Evolutionary conservation across 2,329 filamentous ascomycete species (phyloP), one percentile per base, ranked within the genome.

Genomic region (Colletotrichum echinochloae): DNA sequence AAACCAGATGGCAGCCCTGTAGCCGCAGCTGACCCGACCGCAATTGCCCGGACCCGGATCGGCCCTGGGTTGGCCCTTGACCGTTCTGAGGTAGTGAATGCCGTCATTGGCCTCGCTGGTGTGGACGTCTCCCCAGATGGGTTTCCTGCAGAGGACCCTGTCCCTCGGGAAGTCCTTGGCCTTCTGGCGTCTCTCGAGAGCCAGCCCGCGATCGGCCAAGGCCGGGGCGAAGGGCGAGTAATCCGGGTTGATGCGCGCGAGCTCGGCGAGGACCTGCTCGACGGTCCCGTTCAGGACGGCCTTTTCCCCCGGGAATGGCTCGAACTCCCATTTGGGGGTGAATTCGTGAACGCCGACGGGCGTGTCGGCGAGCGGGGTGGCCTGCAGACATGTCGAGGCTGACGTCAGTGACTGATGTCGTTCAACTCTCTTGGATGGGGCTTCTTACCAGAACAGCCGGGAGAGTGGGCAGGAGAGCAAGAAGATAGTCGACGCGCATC

Each of bases 21-120:
- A 59, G 55, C 55, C 39, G 26, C 39, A 59, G 39, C 55, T 59
- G 14, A 59, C 55, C 7, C 55, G 55, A 14, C 55, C 37, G 5
- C 55, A 59, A 16, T 46, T 46, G 16, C 2, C 55, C 39, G 55
- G 55, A 3, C 55, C 55, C 23, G 23, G 37, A 12, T 28, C 37
- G 9, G 9, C 39, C 6, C 28, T n/a, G 26, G 39, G 26, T 0
- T 20, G 37, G 11, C 55, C 55, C 55, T 30, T n/a, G 3, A 59
- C 55, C 5, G 23, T 12, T 8, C 6, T 18, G 8, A 59, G 39
- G 23, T 46, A 30, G 5, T 0, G 1, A 5, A 44, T 9, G 18
- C 55, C 39, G 11, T 1, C 14, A 2, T 23, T 9, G 18, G 20
- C 23, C 23, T 4, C 4, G 23, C 9, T 7, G 18, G 7, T 7